Base-by-base conservation (phyloP, 192 early-diverging fungal genomes). In the Mortierella hygrophila region DNA sequence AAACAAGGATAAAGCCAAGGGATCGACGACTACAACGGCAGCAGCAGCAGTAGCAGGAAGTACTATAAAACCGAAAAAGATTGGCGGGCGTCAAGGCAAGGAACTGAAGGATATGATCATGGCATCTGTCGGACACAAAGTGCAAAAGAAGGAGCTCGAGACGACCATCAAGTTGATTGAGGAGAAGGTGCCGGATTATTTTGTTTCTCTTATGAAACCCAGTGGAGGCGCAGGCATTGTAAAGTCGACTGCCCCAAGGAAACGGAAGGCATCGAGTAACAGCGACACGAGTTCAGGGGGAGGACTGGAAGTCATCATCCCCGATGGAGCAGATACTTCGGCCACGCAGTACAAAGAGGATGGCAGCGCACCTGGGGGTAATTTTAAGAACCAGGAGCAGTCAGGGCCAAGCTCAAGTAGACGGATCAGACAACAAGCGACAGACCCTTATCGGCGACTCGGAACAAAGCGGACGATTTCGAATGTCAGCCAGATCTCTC, bases 141-240 rank as follows among this genome's bases (percentile, higher is more conserved):
- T 86, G 18, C 77, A 72, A 54, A 80, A 75, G 72, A 69, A 37
- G 10, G 84, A 86, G n/a, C 72, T 86, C 41, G 84, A 86, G 8
- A 78, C 70, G 6, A 86, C 84, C 6, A 86, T 86, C 29, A 57
- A 76, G 42, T 40, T 86, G 52, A 75, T 86, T n/a, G 84, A 86
- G 49, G 70, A 86, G 1, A 65, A 72, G 16, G 47, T 26, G 0
- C 54, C 55, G 6, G 75, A 70, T 13, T 81, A 78, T 32, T 76
- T 86, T 10, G 11, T 70, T n/a, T 77, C 79, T 11, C 40, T 86
- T 42, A 72, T 63, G 75, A 76, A 77, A 13, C 35, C 71, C 71
- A 84, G 75, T 41, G 76, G 63, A 21, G 4, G 60, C 29, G 68
- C 65, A 9, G 40, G 23, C 54, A 26, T 4, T 41, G 7, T 42